Conservation (phyloP, 139 green algal species). For the Trebouxia sp. region DNA sequence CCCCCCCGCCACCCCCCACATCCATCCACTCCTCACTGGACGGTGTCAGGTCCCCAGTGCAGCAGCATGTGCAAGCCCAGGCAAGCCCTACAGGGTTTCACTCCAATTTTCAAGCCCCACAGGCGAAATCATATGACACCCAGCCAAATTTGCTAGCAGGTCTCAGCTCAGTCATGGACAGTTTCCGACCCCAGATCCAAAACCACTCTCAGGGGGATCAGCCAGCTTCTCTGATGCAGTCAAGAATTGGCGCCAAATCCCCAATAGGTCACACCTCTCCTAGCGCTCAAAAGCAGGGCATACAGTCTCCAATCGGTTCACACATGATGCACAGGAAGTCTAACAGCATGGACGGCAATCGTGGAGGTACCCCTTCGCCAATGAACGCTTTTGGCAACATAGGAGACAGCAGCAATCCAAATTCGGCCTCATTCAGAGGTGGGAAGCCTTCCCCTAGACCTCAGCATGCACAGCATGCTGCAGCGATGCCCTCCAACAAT, state of each 20-base stretch:
- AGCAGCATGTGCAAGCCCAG: too few relatives aligned
- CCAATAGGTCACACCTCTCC: background rate
- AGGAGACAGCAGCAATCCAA: background rate
- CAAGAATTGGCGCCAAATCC: background rate
- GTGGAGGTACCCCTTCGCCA: background rate
- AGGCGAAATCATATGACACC: too few relatives aligned
- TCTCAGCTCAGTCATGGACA: background rate
- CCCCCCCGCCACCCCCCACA: background rate
- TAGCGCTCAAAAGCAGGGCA: background rate
- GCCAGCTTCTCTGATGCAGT: background rate
- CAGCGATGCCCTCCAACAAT: background rate
- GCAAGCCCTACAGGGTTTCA: too few relatives aligned
- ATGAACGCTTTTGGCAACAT: background rate
- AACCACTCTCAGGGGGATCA: background rate
- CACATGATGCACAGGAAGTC: conserved; percentile 18
- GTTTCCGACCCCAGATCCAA: background rate
- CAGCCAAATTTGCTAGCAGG: background rate
- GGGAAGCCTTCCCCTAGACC: background rate
- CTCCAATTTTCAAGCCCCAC: too few relatives aligned
- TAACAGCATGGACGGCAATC: background rate
- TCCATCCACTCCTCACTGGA: background rate
- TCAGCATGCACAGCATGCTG: conserved; percentile 10
- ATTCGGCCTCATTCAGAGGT: background rate
- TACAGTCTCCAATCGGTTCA: background rate
- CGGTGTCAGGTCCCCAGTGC: background rate